Evolutionary conservation across 2,329 filamentous ascomycete genomes (phyloP).

Genomic region (Metarhizium robertsii): DNA sequence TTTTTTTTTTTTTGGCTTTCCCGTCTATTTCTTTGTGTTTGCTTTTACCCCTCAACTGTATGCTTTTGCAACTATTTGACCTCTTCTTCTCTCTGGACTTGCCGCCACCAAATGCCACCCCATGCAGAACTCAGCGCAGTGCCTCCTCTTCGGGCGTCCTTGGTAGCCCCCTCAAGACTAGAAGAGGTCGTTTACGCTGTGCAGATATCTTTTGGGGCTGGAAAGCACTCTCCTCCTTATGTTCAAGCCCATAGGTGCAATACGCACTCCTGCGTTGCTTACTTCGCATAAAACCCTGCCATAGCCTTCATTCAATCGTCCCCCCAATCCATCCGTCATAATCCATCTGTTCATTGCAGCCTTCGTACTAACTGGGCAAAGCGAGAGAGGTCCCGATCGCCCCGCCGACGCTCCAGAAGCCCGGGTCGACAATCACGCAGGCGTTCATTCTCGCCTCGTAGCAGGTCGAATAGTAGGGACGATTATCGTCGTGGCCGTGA

Average conservation of each 20-base stretch:
- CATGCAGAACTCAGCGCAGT: neutral
- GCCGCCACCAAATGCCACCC: neutral
- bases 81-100: neutral
- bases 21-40: slow-evolving; percentile 4
- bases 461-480: slow-evolving; percentile 66
- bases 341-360: neutral
- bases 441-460: slow-evolving; percentile 70
- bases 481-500: slow-evolving; percentile 66
- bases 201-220: no score
- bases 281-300: no score
- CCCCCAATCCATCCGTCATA: neutral
- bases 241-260: no score
- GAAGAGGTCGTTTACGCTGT: neutral
- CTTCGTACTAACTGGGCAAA: slow-evolving; percentile 32
- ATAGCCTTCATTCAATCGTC: neutral
- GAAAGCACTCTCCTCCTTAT: no score
- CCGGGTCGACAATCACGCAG: slow-evolving; percentile 60
- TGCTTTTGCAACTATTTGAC: neutral
- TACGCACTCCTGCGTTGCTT: no score
- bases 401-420: slow-evolving; percentile 77
- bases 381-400: slow-evolving; percentile 78
- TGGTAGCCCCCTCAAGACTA: neutral
- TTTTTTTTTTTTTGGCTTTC: slow-evolving; percentile 6
- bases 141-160: neutral
- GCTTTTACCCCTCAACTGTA: neutral